Percentiles rank a stretch among this genome's conserved stretches.
These are phyloP conservation scores for Cytospora chrysosperma DNA, from an alignment of 2,329 filamentous ascomycete species.

Conservation along the genomic window DNA sequence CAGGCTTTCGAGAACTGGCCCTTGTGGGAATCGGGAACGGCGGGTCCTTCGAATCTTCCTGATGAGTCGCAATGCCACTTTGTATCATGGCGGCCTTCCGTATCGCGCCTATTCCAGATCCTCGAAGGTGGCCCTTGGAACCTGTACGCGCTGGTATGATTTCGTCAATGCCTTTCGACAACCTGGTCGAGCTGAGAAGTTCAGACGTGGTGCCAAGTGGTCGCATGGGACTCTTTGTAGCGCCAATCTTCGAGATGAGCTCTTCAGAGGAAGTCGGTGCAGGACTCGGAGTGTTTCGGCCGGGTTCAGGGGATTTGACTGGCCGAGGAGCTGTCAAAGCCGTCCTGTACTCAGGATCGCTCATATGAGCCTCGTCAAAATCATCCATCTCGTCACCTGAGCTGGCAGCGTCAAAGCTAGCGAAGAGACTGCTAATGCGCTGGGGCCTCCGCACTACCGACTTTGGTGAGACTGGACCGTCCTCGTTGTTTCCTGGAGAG, in stretches of 20 bases:
- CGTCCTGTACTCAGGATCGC: constrained; percentile 67
- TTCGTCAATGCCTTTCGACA: constrained; percentile 34
- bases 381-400: constrained; percentile 64
- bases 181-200: constrained; percentile 45
- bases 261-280: constrained; percentile 45
- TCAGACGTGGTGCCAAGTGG: constrained; percentile 39
- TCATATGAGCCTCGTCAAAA: constrained; percentile 59
- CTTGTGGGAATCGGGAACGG: constrained; percentile 91
- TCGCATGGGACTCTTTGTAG: constrained; percentile 31
- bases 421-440: constrained; percentile 81
- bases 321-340: constrained; percentile 63
- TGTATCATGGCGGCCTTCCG: constrained; percentile 79
- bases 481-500: constrained; percentile 79
- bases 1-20: constrained; percentile 78
- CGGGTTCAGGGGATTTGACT: constrained; percentile 20
- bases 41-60: constrained; percentile 60
- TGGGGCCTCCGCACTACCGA: constrained; percentile 67
- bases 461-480: constrained; percentile 67
- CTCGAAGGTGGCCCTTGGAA: constrained; percentile 29
- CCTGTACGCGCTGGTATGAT: constrained; percentile 23
- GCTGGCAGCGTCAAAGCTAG: constrained; percentile 73
- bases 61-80: constrained; percentile 71
- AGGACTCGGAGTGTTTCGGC: constrained; percentile 13
- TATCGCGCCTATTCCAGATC: constrained; percentile 54
- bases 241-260: constrained; percentile 31